Conservation (phyloP, 2,329 filamentous ascomycete genomes). For the Chaetomium strumarium region DNA sequence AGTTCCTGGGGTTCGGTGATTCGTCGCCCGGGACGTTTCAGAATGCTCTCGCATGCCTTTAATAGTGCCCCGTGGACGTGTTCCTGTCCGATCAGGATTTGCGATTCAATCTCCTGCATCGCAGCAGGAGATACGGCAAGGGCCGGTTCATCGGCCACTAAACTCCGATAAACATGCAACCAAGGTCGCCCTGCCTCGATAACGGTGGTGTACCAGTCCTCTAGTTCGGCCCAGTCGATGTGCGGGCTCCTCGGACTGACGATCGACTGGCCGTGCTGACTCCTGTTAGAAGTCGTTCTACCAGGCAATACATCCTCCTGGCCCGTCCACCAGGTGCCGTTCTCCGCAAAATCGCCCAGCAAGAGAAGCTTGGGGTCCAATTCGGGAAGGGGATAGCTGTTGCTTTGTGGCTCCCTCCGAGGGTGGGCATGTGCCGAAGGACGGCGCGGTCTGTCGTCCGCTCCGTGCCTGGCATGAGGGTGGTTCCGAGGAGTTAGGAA, state of each 20-base stretch:
- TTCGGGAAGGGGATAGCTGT: constrained; percentile 47
- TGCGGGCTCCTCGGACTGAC: constrained; percentile 58
- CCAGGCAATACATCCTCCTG: constrained; percentile 35
- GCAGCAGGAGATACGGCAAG: constrained; percentile 31
- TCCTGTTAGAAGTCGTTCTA: constrained; percentile 31
- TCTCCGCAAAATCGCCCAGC: constrained; percentile 71
- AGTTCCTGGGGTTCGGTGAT: constrained; percentile 63
- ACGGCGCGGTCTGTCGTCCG: constrained; percentile 14
- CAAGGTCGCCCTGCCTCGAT: constrained; percentile 63
- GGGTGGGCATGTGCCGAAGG: constrained; percentile 26
- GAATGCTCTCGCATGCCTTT: constrained; percentile 69
- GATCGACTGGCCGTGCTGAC: constrained; percentile 32
- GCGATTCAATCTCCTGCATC: constrained; percentile 41
- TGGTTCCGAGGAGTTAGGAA: constrained; percentile 52
- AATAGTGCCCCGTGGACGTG: constrained; percentile 66
- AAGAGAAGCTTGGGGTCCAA: constrained; percentile 70
- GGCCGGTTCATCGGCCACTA: constrained; percentile 35
- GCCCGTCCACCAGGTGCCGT: constrained; percentile 77
- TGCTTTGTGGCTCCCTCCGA: constrained; percentile 30
- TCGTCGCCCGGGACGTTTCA: constrained; percentile 71
- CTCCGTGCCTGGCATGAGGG: constrained; percentile 21
- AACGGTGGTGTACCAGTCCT: constrained; percentile 68
- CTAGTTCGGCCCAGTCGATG: constrained; percentile 67
- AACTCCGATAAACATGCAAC: constrained; percentile 52
- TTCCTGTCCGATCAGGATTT: constrained; percentile 53